Evolutionary conservation across 2,329 filamentous ascomycete genomes (phyloP).

Genomic region (Scedosporium dehoogii): DNA sequence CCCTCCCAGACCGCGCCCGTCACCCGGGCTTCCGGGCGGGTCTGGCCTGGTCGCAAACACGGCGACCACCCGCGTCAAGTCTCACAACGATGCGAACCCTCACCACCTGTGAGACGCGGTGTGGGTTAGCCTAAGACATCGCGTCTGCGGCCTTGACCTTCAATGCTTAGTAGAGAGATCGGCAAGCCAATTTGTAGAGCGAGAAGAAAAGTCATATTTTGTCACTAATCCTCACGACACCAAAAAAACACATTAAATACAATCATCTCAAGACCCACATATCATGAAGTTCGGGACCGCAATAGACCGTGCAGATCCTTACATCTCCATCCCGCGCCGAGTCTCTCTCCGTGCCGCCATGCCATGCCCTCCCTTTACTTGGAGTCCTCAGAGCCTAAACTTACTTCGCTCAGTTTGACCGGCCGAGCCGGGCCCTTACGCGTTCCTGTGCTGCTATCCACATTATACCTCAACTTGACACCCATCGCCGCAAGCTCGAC

Average conservation of each 20-base stretch:
- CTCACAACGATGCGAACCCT: conserved; percentile 1
- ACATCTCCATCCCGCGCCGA: neutral
- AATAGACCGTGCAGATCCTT: too few relatives aligned
- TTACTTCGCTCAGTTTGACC: conserved; percentile 17
- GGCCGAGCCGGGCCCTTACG: conserved; percentile 40
- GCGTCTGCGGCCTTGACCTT: neutral
- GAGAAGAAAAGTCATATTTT: neutral
- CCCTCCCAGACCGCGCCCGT: neutral
- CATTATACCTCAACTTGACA: conserved; percentile 76
- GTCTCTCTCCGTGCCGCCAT: neutral
- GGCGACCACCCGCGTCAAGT: conserved; percentile 1
- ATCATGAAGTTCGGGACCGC: too few relatives aligned
- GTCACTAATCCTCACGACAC: neutral
- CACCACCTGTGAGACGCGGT: neutral
- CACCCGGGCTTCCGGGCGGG: neutral
- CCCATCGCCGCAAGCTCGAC: conserved; percentile 96
- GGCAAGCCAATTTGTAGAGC: neutral
- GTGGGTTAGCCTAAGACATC: neutral
- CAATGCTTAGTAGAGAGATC: neutral
- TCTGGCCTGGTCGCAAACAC: neutral
- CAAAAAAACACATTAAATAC: neutral
- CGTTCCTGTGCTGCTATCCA: conserved; percentile 55
- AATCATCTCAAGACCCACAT: neutral
- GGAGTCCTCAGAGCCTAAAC: conserved; percentile 2
- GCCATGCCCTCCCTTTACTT: neutral